phyloP scores from a whole-genome alignment of 805 yeast genomes.

The Lipomyces yamanashiensis region DNA sequence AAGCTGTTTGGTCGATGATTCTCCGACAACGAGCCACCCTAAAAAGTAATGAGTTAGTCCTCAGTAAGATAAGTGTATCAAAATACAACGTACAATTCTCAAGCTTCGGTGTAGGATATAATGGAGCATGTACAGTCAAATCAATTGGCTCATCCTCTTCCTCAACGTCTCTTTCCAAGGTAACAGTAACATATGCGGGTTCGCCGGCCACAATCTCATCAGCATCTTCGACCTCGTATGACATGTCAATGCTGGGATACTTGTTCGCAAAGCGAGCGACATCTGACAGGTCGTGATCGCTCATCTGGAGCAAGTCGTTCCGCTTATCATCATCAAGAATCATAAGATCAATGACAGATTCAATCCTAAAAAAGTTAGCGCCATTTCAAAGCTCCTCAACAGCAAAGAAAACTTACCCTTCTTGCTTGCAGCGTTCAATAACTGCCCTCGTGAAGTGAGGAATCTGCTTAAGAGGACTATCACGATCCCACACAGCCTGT shows the following conservation, averaged over 20 bases:
- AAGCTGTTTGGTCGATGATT: constrained; percentile 59
- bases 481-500: constrained; percentile 85
- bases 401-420: constrained; percentile 33
- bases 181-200: constrained; percentile 50
- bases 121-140: constrained; percentile 60
- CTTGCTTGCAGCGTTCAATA: constrained; percentile 58
- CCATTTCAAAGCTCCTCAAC: neutral
- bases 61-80: constrained; percentile 37
- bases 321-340: constrained; percentile 69
- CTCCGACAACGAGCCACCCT: constrained; percentile 91
- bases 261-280: constrained; percentile 89
- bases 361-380: constrained; percentile 51
- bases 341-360: constrained; percentile 79
- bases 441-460: constrained; percentile 65
- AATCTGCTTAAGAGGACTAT: constrained; percentile 76
- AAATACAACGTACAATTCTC: constrained; percentile 52
- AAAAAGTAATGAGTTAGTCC: constrained; percentile 4
- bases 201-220: constrained; percentile 54
- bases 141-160: constrained; percentile 70
- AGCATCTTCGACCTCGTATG: constrained; percentile 55
- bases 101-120: constrained; percentile 61
- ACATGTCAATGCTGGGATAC: constrained; percentile 80
- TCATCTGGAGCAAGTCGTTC: constrained; percentile 62
- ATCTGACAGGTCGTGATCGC: constrained; percentile 54
- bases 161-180: constrained; percentile 55